Base-by-base conservation (phyloP, 768 basidiomycete genomes). In the Grammothele lineata region DNA sequence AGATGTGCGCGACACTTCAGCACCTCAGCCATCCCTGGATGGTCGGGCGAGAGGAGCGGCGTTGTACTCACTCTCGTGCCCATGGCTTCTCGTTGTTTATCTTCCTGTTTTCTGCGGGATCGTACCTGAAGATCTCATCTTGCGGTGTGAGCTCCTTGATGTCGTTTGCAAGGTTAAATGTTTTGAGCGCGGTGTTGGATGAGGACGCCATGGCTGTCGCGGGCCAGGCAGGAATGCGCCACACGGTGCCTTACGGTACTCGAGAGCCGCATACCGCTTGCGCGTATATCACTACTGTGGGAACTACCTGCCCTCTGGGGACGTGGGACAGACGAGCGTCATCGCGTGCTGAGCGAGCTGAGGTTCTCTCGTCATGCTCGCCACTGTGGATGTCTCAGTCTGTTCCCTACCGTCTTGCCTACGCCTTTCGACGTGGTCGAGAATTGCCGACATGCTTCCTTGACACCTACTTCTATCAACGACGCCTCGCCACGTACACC, bases 71-170 rank as follows among this genome's bases (percentile, higher is more conserved):
- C 93, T 98, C 95, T 59, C 81, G 80, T 47, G 74, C 74, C 95
- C 95, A 99, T 23, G 90, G 92, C 21, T 76, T 70, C 54, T 85
- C 83, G 30, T 75, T 68, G 55, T 83, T 80, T 50, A 92, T 76
- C 43, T 71, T 68, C 59, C 65, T 79, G 65, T 91, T 77, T n/a
- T 73, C 83, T 22, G 79, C 81, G 9, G 68, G 70, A 62, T 92
- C 86, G 51, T 78, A 91, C 24, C 73, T 76, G 69, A 83, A 92
- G 42, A 94, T 89, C 60, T 83, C 79, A 60, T 92, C 90, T 58
- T 88, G 79, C 5, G 82, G 77, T 0, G 85, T 77, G 40, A 92
- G 64, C 38, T 89, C 80, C 21, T 75, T 64, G 21, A 92, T 72
- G 50, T 87, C 75, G 59, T 92, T 92, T 9, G 72, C 66, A 22